Conservation (phyloP, 2,329 filamentous ascomycete species). For the Penicillium frequentans region DNA sequence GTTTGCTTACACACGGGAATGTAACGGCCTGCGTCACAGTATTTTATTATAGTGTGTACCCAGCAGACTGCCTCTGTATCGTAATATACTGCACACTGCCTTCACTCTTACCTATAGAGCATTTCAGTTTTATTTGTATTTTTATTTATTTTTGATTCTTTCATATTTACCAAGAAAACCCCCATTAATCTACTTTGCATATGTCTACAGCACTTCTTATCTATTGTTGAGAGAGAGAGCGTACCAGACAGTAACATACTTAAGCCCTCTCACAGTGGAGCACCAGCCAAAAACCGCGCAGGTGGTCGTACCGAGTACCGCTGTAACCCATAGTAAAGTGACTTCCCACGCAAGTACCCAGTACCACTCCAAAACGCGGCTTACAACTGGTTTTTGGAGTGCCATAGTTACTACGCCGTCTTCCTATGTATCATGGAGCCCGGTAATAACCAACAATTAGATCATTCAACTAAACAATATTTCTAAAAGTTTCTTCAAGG, state of each 20-base stretch:
- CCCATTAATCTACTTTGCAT: neutral
- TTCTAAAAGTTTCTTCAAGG: neutral
- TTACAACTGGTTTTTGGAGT: neutral
- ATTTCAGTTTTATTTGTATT: neutral
- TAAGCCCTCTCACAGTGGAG: slow-evolving; percentile 16
- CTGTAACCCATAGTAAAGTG: slow-evolving; percentile 14
- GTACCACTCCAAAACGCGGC: slow-evolving; percentile 12
- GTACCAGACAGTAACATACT: slow-evolving; percentile 12
- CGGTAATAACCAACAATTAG: neutral
- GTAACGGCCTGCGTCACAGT: slow-evolving; percentile 11
- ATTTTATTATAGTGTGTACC: neutral
- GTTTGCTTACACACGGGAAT: slow-evolving; percentile 28
- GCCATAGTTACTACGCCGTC: neutral
- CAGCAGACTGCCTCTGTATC: neutral
- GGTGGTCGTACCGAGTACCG: slow-evolving; percentile 17
- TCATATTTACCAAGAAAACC: neutral
- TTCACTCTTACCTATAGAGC: no score
- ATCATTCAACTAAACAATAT: neutral
- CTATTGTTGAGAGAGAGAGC: neutral
- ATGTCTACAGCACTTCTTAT: neutral
- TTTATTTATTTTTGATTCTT: neutral
- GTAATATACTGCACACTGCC: neutral
- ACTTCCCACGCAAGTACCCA: slow-evolving; percentile 9
- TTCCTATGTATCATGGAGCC: neutral
- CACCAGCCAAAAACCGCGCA: slow-evolving; percentile 20